Percentiles rank a stretch among this genome's conserved stretches.
Evolutionary conservation across 352 stramenopile species (phyloP).

Genomic region (Phytophthora boehmeriae): DNA sequence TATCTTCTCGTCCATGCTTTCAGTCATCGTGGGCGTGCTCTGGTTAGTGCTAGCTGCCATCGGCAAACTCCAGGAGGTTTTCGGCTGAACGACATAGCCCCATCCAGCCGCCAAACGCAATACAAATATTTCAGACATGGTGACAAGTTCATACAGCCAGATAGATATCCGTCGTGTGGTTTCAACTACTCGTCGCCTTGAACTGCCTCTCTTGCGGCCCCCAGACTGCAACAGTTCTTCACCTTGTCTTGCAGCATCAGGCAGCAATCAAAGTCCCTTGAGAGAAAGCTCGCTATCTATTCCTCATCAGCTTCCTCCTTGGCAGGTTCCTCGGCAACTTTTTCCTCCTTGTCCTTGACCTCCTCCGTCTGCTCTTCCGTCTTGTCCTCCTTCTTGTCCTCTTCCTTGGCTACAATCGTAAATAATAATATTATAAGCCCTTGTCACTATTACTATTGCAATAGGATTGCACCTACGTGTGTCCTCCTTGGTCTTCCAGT

Average conservation of each 20-base stretch:
- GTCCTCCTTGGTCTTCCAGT: constrained; percentile 87
- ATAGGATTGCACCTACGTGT: constrained; percentile 26
- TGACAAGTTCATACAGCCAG: constrained; percentile 31
- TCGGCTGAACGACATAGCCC: constrained; percentile 49
- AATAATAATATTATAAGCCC: not conserved
- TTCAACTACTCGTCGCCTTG: constrained; percentile 10
- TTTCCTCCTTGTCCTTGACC: constrained; percentile 29
- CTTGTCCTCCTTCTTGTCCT: constrained; percentile 19
- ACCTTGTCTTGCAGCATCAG: no score
- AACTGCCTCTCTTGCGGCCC: not conserved
- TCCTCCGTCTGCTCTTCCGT: constrained; percentile 14
- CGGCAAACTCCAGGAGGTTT: constrained; percentile 82
- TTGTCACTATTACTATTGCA: not conserved
- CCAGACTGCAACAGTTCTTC: not conserved
- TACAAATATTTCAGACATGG: constrained; percentile 31
- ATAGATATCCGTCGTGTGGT: constrained; percentile 22
- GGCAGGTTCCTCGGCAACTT: constrained; percentile 25
- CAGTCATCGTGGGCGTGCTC: constrained; percentile 80
- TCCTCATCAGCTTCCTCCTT: constrained; percentile 31
- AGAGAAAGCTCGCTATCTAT: constrained; percentile 13
- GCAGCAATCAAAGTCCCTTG: no score
- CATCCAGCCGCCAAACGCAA: constrained; percentile 21
- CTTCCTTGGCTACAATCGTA: constrained; percentile 22
- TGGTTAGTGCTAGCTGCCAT: constrained; percentile 81
- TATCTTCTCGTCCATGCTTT: constrained; percentile 86